Percentiles rank a stretch among this genome's conserved stretches.
Evolutionary conservation across 2,329 filamentous ascomycete genomes (phyloP).

Genomic region (Cladosporium sp.): DNA sequence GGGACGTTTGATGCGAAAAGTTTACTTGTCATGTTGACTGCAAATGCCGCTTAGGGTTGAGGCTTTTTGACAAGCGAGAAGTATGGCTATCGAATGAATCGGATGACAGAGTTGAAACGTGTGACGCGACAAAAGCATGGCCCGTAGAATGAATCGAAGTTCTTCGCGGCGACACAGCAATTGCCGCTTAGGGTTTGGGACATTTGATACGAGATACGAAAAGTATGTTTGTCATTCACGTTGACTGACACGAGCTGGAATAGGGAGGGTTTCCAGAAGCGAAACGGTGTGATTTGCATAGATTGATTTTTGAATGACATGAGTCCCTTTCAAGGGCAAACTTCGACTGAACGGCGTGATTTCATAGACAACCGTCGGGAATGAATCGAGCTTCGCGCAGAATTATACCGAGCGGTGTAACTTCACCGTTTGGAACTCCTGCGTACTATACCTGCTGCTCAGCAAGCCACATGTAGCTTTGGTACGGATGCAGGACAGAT

Average conservation of each 20-base stretch:
- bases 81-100: neutral
- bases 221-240: neutral
- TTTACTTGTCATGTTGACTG: neutral
- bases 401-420: neutral
- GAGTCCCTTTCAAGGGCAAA: neutral
- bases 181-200: neutral
- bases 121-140: neutral
- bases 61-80: neutral
- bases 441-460: neutral
- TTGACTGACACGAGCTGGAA: neutral
- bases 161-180: neutral
- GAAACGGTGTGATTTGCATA: neutral
- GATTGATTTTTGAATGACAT: neutral
- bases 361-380: neutral
- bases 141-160: neutral
- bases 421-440: neutral
- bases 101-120: neutral
- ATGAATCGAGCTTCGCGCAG: neutral
- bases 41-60: too few relatives aligned
- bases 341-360: neutral
- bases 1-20: neutral
- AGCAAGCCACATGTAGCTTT: neutral
- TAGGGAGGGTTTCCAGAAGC: neutral
- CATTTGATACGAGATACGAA: neutral
- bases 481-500: too few relatives aligned